Conservation (phyloP, 805 yeast species). For the Zygoascus flipseniorum region DNA sequence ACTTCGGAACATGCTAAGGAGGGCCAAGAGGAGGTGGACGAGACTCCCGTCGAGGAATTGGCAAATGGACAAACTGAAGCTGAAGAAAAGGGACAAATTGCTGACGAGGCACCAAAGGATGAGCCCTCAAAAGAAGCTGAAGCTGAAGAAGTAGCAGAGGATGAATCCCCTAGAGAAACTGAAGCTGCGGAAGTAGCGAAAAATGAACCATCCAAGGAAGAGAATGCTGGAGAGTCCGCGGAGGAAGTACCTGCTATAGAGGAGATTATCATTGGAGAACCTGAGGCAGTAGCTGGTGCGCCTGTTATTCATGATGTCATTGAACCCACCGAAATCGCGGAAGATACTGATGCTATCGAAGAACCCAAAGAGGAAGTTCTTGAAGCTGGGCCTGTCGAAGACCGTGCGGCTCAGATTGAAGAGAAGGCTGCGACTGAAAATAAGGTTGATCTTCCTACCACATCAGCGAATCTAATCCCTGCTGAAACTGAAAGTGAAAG, state of each 20-base stretch:
- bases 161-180: background rate
- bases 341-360: background rate
- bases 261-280: too few relatives aligned
- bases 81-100: background rate
- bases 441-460: background rate
- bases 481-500: background rate
- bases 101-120: background rate
- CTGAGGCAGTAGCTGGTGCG: too few relatives aligned
- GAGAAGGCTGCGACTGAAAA: background rate
- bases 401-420: background rate
- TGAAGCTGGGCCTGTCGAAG: background rate
- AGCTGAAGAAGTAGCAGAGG: too few relatives aligned
- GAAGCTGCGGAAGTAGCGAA: background rate
- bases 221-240: conserved; percentile 4
- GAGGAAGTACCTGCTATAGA: conserved; percentile 3
- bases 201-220: background rate
- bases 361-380: background rate
- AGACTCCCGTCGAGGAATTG: background rate
- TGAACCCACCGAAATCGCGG: background rate
- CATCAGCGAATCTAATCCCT: background rate
- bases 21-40: background rate
- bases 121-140: background rate
- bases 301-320: background rate
- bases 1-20: background rate
- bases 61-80: background rate